Conservation (phyloP, 2,329 filamentous ascomycete species). For the Neoscytalidium dimidiatum region DNA sequence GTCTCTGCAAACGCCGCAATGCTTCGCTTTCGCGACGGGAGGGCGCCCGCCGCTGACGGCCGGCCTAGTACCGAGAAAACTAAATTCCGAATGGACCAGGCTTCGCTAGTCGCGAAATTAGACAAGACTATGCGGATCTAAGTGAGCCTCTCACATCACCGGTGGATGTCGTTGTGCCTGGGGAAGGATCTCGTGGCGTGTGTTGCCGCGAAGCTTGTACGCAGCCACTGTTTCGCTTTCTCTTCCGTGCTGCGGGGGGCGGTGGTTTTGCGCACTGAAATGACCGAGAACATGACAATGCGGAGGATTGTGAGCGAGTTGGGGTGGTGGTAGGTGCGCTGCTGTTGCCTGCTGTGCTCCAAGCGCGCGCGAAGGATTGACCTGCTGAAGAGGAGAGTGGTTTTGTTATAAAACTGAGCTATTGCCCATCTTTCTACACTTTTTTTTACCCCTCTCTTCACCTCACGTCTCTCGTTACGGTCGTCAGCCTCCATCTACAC, state of each 20-base stretch:
- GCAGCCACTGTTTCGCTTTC: not conserved
- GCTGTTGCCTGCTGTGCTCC: not conserved
- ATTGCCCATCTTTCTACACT: not conserved
- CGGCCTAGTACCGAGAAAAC: not conserved
- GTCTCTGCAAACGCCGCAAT: not conserved
- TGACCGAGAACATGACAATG: not conserved
- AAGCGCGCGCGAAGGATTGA: constrained; percentile 9
- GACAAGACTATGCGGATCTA: not conserved
- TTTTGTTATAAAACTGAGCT: not conserved
- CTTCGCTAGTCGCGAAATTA: not conserved
- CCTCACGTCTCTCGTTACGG: constrained; percentile 8
- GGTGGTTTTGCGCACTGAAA: not conserved
- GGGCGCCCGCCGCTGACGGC: not conserved
- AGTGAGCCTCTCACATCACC: constrained; percentile 4
- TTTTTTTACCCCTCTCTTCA: not conserved
- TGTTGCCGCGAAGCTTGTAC: not conserved
- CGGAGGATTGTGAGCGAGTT: not conserved
- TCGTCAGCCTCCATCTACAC: not conserved
- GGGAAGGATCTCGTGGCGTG: not conserved
- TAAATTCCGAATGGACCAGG: not conserved
- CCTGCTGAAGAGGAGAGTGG: not conserved
- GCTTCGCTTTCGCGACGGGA: not conserved
- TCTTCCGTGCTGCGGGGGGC: not conserved
- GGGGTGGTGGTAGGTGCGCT: not conserved
- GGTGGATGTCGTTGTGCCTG: not conserved